phyloP scores from a whole-genome alignment of 768 basidiomycete genomes.

The Omphalotus guepiniiformis region DNA sequence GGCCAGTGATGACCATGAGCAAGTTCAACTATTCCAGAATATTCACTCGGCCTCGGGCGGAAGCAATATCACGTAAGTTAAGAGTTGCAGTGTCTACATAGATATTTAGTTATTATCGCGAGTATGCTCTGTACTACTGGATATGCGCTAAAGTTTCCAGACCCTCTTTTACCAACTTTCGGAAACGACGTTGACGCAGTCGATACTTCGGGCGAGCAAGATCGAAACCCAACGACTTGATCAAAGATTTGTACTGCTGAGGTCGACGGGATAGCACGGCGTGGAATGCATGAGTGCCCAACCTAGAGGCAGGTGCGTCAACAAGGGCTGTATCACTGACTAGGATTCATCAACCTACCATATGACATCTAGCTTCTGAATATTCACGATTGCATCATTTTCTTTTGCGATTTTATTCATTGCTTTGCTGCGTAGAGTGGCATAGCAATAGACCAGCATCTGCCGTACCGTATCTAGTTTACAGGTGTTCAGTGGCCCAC shows the following conservation, averaged over 20 bases:
- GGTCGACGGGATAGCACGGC: constrained; percentile 54
- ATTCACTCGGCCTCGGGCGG: no score
- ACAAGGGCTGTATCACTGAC: no score
- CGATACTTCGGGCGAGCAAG: constrained; percentile 43
- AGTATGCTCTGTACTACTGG: constrained; percentile 10
- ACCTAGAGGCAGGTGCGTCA: constrained; percentile 41
- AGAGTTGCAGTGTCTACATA: no score
- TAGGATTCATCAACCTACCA: constrained; percentile 47
- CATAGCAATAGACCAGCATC: constrained; percentile 53
- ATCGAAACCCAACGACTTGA: constrained; percentile 48
- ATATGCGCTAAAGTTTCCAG: constrained; percentile 24
- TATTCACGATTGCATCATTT: constrained; percentile 33
- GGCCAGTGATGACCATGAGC: background rate
- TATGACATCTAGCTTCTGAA: constrained; percentile 47
- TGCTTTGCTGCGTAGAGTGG: constrained; percentile 45
- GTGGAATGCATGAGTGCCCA: constrained; percentile 78
- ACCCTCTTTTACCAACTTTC: constrained; percentile 43
- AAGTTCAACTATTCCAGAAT: background rate
- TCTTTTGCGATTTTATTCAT: constrained; percentile 33
- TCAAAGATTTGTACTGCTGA: constrained; percentile 40
- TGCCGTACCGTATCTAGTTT: constrained; percentile 57
- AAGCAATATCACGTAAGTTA: no score
- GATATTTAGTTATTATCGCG: no score
- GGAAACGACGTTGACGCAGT: constrained; percentile 41
- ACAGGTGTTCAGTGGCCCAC: background rate